phyloP scores from a whole-genome alignment of 805 yeast genomes.

The Wickerhamiella kurtzmanii region DNA sequence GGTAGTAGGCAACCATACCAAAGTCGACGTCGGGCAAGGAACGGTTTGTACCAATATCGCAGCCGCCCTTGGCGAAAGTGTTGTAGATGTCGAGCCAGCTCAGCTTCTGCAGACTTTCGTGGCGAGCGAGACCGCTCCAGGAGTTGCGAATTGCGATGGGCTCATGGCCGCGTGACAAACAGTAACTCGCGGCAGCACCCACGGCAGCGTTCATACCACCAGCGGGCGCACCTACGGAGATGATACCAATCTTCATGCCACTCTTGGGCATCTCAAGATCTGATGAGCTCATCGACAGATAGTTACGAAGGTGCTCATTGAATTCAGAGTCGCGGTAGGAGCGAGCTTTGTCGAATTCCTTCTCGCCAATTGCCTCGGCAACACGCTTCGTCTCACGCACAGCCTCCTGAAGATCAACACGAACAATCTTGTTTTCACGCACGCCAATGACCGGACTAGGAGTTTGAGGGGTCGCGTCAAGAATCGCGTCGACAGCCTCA shows the following conservation, averaged over 20 bases:
- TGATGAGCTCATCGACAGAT: constrained; percentile 51
- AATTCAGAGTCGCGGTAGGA: constrained; percentile 77
- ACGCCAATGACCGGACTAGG: constrained; percentile 94
- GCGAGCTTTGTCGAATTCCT: constrained; percentile 81
- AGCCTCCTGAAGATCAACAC: constrained; percentile 80
- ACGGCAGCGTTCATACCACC: constrained; percentile 92
- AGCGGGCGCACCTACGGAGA: constrained; percentile 94
- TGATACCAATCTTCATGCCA: constrained; percentile 58
- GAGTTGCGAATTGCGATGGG: constrained; percentile 91
- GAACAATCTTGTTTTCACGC: constrained; percentile 70
- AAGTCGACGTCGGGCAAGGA: constrained; percentile 67
- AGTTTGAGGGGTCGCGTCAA: constrained; percentile 73
- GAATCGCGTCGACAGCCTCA: constrained; percentile 88
- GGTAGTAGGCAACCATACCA: constrained; percentile 84
- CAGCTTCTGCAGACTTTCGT: constrained; percentile 64
- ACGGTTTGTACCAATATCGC: constrained; percentile 94
- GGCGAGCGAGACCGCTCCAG: constrained; percentile 79
- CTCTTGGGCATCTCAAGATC: constrained; percentile 34
- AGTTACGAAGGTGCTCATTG: constrained; percentile 63
- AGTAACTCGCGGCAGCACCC: constrained; percentile 78
- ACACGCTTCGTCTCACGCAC: constrained; percentile 79
- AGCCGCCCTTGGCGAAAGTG: constrained; percentile 86
- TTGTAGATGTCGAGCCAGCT: constrained; percentile 77
- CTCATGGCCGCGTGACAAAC: constrained; percentile 78
- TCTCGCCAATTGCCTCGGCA: constrained; percentile 67